phyloP scores from a whole-genome alignment of 2,329 filamentous ascomycete species.

The Ophiostoma angusticollis region DNA sequence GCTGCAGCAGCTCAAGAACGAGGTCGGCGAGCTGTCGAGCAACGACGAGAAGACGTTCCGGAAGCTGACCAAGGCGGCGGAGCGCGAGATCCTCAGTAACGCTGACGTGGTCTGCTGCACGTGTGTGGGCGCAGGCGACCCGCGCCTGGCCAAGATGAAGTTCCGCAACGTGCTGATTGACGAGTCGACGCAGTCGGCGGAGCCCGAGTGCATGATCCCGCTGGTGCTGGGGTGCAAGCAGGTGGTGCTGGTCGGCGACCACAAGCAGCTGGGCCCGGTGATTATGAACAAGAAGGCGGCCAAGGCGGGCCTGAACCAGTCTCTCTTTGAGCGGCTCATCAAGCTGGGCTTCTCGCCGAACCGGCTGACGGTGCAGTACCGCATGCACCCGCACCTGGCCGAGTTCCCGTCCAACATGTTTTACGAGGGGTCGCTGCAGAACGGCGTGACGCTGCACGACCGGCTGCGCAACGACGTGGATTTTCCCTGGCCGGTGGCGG shows the following conservation, averaged over 20 bases:
- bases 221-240: constrained; percentile 96
- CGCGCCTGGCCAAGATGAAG: constrained; percentile 90
- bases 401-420: constrained; percentile 99
- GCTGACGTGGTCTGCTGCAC: constrained; percentile 98
- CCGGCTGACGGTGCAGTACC: constrained; percentile 91
- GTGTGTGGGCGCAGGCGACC: constrained; percentile 93
- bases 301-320: constrained; percentile 94
- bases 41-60: constrained; percentile 99
- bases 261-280: constrained; percentile 93
- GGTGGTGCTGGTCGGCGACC: constrained; percentile 94
- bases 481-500: constrained; percentile 90
- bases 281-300: constrained; percentile 99
- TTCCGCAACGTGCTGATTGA: constrained; percentile 97
- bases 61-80: constrained; percentile 81
- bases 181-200: constrained; percentile 94
- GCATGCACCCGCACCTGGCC: constrained; percentile 96
- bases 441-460: constrained; percentile 83
- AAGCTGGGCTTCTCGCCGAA: constrained; percentile 85
- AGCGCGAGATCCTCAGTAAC: constrained; percentile 87
- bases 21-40: constrained; percentile 81
- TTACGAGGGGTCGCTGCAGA: constrained; percentile 93
- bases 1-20: constrained; percentile 81
- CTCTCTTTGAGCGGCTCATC: constrained; percentile 92
- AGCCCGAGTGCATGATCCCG: constrained; percentile 98
- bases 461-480: constrained; percentile 86